These are phyloP conservation scores for Annona squamosa DNA, from an alignment of 164 flowering plant genomes.

Conservation along the genomic window DNA sequence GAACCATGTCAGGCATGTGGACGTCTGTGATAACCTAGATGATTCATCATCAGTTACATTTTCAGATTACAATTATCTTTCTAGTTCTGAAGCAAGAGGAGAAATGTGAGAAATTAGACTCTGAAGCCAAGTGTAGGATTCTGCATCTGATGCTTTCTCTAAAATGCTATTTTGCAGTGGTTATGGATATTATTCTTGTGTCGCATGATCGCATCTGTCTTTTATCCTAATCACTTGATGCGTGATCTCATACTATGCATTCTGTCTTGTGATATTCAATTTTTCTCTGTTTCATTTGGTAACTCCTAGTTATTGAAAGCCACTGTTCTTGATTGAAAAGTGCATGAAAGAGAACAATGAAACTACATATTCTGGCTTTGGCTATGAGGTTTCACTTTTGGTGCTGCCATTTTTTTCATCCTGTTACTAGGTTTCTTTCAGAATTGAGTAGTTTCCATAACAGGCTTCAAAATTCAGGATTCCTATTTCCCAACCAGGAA, in stretches of 20 bases:
- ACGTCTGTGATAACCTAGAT: background rate
- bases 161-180: background rate
- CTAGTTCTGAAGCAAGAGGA: background rate
- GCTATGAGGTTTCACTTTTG: background rate
- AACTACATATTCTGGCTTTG: background rate
- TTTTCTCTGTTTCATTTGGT: background rate
- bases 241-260: background rate
- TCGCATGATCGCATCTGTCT: background rate
- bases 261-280: background rate
- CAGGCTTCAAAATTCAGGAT: background rate
- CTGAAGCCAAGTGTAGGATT: background rate
- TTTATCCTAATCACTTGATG: background rate
- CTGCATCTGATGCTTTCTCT: background rate
- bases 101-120: background rate
- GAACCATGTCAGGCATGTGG: background rate
- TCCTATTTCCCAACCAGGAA: background rate
- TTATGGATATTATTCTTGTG: conserved; percentile 1
- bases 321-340: background rate
- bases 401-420: background rate
- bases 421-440: background rate
- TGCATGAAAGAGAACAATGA: background rate
- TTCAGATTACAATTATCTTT: background rate
- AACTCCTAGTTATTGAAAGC: background rate
- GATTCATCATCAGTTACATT: background rate
- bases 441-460: background rate